These are phyloP conservation scores for Gnaphalium uliginosum DNA, from an alignment of 129 eudicot genomes.

Conservation along the genomic window DNA sequence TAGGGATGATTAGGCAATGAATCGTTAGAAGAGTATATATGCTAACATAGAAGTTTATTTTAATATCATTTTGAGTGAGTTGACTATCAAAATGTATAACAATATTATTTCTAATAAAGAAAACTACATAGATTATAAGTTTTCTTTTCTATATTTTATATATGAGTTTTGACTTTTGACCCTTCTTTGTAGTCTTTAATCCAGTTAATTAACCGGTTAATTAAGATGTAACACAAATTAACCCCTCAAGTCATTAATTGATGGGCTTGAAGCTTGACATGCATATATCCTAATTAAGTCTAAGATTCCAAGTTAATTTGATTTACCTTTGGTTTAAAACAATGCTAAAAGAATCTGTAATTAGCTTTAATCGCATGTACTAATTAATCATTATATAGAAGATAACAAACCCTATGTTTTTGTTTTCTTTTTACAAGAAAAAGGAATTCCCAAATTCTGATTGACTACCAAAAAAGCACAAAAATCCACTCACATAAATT, in stretches of 20 bases:
- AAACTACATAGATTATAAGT: too few species aligned
- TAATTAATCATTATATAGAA: neutral
- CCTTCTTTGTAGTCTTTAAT: too few species aligned
- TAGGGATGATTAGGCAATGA: neutral
- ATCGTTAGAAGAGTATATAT: neutral
- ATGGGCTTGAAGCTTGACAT: too few species aligned
- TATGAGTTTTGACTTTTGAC: too few species aligned
- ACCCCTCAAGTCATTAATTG: neutral
- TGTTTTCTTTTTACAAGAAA: constrained; percentile 4
- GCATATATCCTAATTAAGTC: neutral
- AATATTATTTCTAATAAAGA: too few species aligned
- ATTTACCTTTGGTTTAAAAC: neutral
- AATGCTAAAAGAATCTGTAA: neutral
- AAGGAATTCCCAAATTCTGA: constrained; percentile 18
- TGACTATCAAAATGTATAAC: too few species aligned
- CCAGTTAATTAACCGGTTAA: too few species aligned
- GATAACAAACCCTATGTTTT: too few species aligned
- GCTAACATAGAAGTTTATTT: neutral
- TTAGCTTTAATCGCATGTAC: constrained; percentile 22
- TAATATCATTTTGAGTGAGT: too few species aligned
- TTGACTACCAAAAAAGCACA: constrained; percentile 25
- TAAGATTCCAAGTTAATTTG: neutral
- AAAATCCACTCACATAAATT: neutral
- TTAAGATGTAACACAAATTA: too few species aligned
- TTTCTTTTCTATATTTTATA: too few species aligned